Base-by-base conservation (phyloP, 768 basidiomycete genomes). In the Russula griseocarnosa region DNA sequence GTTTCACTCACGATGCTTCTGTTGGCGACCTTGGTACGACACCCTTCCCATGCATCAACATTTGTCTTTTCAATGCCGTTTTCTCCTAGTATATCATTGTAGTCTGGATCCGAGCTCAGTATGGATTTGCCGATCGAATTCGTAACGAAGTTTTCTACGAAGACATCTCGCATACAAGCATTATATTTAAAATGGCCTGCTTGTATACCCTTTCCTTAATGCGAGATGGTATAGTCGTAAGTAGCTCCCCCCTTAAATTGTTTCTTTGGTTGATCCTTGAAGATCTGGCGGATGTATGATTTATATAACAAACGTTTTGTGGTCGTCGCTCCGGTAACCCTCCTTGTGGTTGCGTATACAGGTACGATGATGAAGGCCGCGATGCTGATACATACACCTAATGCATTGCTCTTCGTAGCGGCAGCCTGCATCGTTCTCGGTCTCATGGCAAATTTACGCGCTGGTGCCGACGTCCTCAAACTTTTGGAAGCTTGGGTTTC, bases 241-340 rank as follows among this genome's bases (percentile, higher is more conserved):
- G 52, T 22, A n/a, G n/a, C 18, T 5, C 6, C 10, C n/a, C n/a
- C 18, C 18, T 10, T 49, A 24, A 22, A 5, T 47, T 14, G 30
- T 44, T 32, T 22, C 5, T 38, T 34, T 11, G 26, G 13, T 22
- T 51, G 3, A 63, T 52, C 22, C 26, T 46, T 8, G 20, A 58
- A 63, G 62, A 47, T 63, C 24, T 63, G 56, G 56, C 62, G 56
- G 16, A 13, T 53, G 49, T 63, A 58, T 49, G 20, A 58, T 42
- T 24, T 58, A 32, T 63, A 53, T 30, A 32, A 20, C n/a, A 63
- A 26, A 38, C 40, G 34, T 6, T 13, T 53, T 8, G 2, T 20
- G 50, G n/a, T 38, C 42, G 24, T 56, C 13, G 3, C 51, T 13
- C 50, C 56, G 10, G 30, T 32, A 14, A 26, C 53, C 26, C 24